Evolutionary conservation across 163 green algal genomes (phyloP), one percentile per base, ranked within the genome.

Genomic region (Volvox carteri): DNA sequence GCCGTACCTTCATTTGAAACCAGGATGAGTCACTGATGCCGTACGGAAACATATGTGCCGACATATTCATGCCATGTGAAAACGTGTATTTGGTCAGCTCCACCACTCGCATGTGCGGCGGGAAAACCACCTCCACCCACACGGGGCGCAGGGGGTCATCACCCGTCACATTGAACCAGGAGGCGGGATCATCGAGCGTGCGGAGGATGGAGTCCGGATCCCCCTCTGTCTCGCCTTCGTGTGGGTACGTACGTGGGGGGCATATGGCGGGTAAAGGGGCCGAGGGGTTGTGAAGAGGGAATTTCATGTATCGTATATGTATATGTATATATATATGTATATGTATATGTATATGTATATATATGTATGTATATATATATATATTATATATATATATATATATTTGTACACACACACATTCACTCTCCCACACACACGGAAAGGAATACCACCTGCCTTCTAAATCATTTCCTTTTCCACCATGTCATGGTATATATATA

Each of bases 61-160:
- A 77, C 78, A 91, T 87, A 72, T 91, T 91, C 86, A 91, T 88
- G 68, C 87, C 87, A n/a, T 91, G 87, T 16, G 48, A 79, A 78
- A 91, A 91, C 9, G 87, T 91, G 87, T 88, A 91, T 30, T 85
- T 85, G 42, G 33, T 73, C 42, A 91, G 72, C 79, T 91, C 87
- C 72, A 91, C 87, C 21, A 91, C 87, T 0, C 87, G 70, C 87
- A 88, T 91, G 87, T 85, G 75, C 16, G 70, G 56, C n/a, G 87
- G 87, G 41, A 91, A 81, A 25, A 42, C 62, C 42, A 91, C 56
- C 70, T 91, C 87, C 25, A 91, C 78, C 87, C 87, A 91, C 33
- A 88, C 72, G 1, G 86, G 78, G 23, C 35, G 39, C 30, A 54
- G 33, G 54, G 74, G 25, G n/a, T 85, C 86, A 35, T 91, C 87